Conservation (phyloP, 2,329 filamentous ascomycete species). For the Sporothrix brasiliensis region DNA sequence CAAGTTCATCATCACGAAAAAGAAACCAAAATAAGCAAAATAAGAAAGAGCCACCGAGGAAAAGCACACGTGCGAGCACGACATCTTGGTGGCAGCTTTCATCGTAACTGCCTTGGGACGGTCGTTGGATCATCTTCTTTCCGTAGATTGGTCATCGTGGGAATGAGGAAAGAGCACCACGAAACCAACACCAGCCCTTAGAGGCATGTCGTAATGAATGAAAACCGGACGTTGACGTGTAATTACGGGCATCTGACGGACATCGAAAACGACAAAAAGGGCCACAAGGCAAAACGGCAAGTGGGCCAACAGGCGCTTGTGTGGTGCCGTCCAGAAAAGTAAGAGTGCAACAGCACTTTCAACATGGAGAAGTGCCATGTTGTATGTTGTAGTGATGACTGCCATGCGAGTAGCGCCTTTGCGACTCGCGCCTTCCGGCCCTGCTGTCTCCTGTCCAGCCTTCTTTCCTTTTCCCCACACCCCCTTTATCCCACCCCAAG, state of each 20-base stretch:
- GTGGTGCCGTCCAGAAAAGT: too few species aligned
- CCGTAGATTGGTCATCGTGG: conserved; percentile 13
- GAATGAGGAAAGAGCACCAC: conserved; percentile 8
- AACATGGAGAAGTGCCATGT: neutral
- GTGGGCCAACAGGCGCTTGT: neutral
- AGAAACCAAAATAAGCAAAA: neutral
- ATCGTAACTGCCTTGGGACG: neutral
- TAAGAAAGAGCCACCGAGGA: neutral
- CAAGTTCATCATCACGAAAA: neutral
- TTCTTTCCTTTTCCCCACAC: conserved; percentile 10
- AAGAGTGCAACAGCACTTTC: too few species aligned
- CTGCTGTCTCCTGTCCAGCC: neutral
- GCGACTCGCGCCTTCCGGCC: conserved; percentile 13
- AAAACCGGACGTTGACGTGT: neutral
- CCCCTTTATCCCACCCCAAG: neutral
- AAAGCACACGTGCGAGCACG: neutral
- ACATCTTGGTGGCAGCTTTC: neutral
- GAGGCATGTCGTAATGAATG: conserved; percentile 14
- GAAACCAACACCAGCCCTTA: neutral
- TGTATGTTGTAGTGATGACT: neutral
- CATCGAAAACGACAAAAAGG: conserved; percentile 2
- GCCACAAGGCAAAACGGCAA: conserved; percentile 4
- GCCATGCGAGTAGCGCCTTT: neutral
- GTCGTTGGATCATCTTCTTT: neutral
- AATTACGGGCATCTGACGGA: too few species aligned